phyloP scores from a whole-genome alignment of 2,329 filamentous ascomycete genomes.

The Aspergillus hortae region DNA sequence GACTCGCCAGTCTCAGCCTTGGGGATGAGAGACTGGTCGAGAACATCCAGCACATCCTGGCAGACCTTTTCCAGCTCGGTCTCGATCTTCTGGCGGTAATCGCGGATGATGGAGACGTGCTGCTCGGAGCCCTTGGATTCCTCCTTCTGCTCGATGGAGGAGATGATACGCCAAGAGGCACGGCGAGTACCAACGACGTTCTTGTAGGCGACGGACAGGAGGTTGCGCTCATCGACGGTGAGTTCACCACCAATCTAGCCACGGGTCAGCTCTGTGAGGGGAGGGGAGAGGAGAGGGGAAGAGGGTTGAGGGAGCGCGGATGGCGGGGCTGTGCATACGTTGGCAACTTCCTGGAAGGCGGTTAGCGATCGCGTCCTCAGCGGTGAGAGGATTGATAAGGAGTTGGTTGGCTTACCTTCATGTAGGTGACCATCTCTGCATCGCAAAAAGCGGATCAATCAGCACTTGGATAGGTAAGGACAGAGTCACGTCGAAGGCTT shows the following conservation, averaged over 20 bases:
- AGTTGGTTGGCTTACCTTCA: slow-evolving; percentile 66
- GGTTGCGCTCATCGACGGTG: slow-evolving; percentile 74
- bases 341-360: slow-evolving; percentile 76
- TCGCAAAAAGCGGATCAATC: slow-evolving; percentile 15
- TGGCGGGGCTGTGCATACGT: slow-evolving; percentile 53
- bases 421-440: slow-evolving; percentile 93
- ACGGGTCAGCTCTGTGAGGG: slow-evolving; percentile 13
- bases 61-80: slow-evolving; percentile 95
- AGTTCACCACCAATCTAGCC: slow-evolving; percentile 62
- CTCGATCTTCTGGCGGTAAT: slow-evolving; percentile 99
- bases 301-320: neutral
- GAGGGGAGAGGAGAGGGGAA: slow-evolving; percentile 9
- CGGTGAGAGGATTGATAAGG: slow-evolving; percentile 1
- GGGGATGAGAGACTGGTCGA: slow-evolving; percentile 90
- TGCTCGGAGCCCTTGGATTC: slow-evolving; percentile 97
- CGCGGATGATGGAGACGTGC: slow-evolving; percentile 89
- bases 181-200: slow-evolving; percentile 98
- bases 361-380: slow-evolving; percentile 20
- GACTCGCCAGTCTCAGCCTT: slow-evolving; percentile 96
- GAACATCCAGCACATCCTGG: slow-evolving; percentile 93
- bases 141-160: slow-evolving; percentile 99
- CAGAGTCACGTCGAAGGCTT: slow-evolving; percentile 28
- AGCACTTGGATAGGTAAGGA: slow-evolving; percentile 18
- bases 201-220: slow-evolving; percentile 99
- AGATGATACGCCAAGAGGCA: slow-evolving; percentile 99